Evolutionary conservation across 2,329 filamentous ascomycete genomes (phyloP), one percentile per base, ranked within the genome.

Genomic region (Epichloe amarillans): DNA sequence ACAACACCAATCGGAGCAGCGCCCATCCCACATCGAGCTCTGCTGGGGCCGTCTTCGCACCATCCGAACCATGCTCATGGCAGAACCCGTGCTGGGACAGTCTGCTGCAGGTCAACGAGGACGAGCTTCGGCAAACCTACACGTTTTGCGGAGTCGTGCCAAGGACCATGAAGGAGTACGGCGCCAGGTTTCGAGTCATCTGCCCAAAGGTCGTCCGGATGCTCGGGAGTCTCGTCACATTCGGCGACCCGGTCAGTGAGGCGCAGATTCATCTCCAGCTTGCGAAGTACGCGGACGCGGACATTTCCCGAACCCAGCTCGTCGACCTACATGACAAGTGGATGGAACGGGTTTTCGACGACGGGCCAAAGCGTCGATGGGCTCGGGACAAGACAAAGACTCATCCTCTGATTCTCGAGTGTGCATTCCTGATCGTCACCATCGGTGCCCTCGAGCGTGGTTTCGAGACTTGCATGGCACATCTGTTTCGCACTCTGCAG

Each of bases 121-220:
- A 47, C 8, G 50, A 48, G 6, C 17, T 19, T 2, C 11, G 0
- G 10, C 2, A 10, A 15, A 17, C 50, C 19, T 57, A 57, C 49
- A 33, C 14, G 7, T 62, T 56, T 46, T 54, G 54, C 35, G 58
- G 60, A 11, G 53, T 58, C 14, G 57, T 62, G 4, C 61, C 61
- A 5, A 54, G 61, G 6, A 50, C 49, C 2, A 15, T 45, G 12
- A 21, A 23, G 11, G 55, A 61, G 41, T 56, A 62, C 50, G 7
- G 47, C 1, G 35, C 33, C 7, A 54, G 61, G 5, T 46, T 64
- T 15, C 21, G 50, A 8, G 3, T 36, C 2, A 23, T 59, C 14
- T 19, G 49, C 8, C 40, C 43, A 14, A 48, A 54, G 5, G 54
- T 61, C 23, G 12, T 58, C 8, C 41, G 45, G 15, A 46, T 57